Base-by-base conservation (phyloP, 139 green algal species). In the Haematococcus sp. region DNA sequence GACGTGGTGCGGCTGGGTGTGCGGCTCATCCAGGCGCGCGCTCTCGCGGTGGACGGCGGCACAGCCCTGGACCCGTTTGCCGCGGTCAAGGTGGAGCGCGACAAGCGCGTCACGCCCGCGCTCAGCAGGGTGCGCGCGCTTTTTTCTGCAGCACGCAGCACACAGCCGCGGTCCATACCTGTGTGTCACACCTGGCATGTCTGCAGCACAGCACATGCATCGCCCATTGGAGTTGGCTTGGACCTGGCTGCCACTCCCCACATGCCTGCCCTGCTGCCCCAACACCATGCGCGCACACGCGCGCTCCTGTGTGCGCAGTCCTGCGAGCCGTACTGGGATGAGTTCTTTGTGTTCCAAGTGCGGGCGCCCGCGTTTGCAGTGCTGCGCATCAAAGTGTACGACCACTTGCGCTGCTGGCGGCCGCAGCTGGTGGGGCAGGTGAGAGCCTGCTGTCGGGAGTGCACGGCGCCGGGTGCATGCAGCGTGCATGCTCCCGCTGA, bases 331-430 rank as follows among this genome's bases (percentile, higher is more conserved):
- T 52, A 33, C 33, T 86, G 80, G 80, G 71, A 86, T 55, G 75
- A 86, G 71, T 82, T 86, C 71, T 86, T 86, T 70, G 75, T 77
- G 15, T 86, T 86, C 56, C 71, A 82, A 30, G 61, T 86, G 7
- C 31, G 16, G 5, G 28, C 61, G 20, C 80, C 80, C 4, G 72
- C 75, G 1, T 86, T 86, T 75, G 80, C 80, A 1, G 71, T 73
- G 27, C 75, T 86, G 51, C 76, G 76, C 40, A 20, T 86, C 60
- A 82, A 80, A 68, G 65, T 86, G 46, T 75, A 75, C n/a, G 80
- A 86, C 61, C 70, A 86, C 32, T 15, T 80, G 52, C 63, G 60
- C 19, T 86, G 80, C 72, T 86, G 75, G 75, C 30, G 71, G 30
- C 70, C 74, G 19, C 2, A 23, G 1, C 30, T 78, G 19, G 31